Conservation (phyloP, 202 grass and related monocot species). For the Eragrostis tef region DNA sequence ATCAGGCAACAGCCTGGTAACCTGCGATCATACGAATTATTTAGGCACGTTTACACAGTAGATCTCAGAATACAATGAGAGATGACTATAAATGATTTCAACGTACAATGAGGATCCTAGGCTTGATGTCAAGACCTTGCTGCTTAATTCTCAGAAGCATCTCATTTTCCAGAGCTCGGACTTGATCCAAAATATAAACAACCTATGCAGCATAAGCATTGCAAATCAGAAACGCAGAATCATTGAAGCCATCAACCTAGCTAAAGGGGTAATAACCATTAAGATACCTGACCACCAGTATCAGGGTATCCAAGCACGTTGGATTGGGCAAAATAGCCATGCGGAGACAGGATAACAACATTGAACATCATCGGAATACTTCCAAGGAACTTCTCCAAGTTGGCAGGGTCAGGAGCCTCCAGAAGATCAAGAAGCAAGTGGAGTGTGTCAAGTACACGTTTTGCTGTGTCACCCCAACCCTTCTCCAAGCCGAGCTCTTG, state of each 20-base stretch:
- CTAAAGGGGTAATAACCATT: too few relatives aligned
- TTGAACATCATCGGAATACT: slow-evolving; percentile 99
- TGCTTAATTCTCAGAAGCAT: slow-evolving; percentile 98
- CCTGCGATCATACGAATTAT: slow-evolving; percentile 59
- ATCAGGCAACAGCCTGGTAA: slow-evolving; percentile 93
- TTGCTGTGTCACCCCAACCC: slow-evolving; percentile 89
- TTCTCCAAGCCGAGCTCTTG: slow-evolving; percentile 97
- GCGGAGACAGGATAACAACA: slow-evolving; percentile 89
- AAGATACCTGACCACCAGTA: slow-evolving; percentile 85
- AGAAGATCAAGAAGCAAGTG: slow-evolving; percentile 96
- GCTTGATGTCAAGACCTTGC: slow-evolving; percentile 91
- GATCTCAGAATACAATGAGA: too few relatives aligned
- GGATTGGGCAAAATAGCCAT: slow-evolving; percentile 96
- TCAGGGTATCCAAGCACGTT: slow-evolving; percentile 99
- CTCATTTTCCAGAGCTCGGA: slow-evolving; percentile 93
- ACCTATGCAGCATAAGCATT: slow-evolving; percentile 60
- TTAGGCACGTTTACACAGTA: too few relatives aligned
- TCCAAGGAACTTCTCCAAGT: slow-evolving; percentile 92
- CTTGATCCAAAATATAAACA: slow-evolving; percentile 99
- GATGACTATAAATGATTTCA: background rate
- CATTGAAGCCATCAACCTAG: slow-evolving; percentile 12
- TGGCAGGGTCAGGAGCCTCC: slow-evolving; percentile 88
- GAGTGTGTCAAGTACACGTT: slow-evolving; percentile 74
- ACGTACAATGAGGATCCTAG: slow-evolving; percentile 85
- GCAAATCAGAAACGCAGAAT: background rate